Conservation (phyloP, 352 stramenopile species). For the Albugo candida region DNA sequence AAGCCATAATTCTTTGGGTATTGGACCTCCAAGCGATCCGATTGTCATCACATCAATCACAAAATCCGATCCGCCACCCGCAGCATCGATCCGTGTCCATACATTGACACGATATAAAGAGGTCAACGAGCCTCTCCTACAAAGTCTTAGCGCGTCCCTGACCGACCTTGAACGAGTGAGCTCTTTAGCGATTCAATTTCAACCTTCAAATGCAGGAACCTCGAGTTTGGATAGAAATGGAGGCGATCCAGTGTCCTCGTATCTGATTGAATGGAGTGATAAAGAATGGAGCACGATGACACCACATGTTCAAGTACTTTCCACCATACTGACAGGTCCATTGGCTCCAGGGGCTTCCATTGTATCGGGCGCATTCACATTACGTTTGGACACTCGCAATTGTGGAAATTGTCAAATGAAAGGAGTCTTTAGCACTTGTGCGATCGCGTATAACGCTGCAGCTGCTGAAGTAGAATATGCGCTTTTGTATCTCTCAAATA, state of each 20-base stretch:
- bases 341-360: constrained; percentile 4
- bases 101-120: constrained; percentile 23
- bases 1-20: constrained; percentile 84
- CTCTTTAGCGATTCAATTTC: constrained; percentile 73
- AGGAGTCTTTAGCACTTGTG: constrained; percentile 28
- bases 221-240: constrained; percentile 67
- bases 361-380: constrained; percentile 46
- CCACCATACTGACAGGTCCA: constrained; percentile 14
- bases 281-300: constrained; percentile 43
- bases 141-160: background rate
- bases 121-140: constrained; percentile 11
- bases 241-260: constrained; percentile 69
- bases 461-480: constrained; percentile 41
- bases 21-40: constrained; percentile 41
- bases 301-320: constrained; percentile 41
- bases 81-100: constrained; percentile 31
- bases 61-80: constrained; percentile 73
- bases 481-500: constrained; percentile 86
- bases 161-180: constrained; percentile 23
- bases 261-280: constrained; percentile 89
- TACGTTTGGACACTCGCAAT: constrained; percentile 71
- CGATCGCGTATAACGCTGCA: constrained; percentile 50
- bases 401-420: constrained; percentile 65
- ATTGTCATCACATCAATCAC: constrained; percentile 67
- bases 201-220: constrained; percentile 20